Evolutionary conservation across 768 basidiomycete species (phyloP).

Genomic region (Pleurotus citrinopileatus): DNA sequence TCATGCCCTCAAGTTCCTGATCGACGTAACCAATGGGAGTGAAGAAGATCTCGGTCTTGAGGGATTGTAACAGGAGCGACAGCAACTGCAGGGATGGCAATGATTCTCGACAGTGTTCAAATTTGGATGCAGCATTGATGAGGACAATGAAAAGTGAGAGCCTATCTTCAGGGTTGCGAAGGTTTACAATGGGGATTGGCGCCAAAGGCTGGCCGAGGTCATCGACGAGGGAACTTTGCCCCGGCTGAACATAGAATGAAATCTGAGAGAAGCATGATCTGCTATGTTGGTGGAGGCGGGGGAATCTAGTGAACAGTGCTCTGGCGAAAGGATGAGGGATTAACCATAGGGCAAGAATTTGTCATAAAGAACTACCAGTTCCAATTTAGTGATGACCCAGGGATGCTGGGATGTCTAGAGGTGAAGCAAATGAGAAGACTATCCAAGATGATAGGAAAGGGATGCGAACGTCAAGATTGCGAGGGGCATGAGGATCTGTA

Average conservation of each 20-base stretch:
- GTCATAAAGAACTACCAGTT: not conserved
- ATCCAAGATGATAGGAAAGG: not conserved
- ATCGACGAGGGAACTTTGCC: not conserved
- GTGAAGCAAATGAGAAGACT: not conserved
- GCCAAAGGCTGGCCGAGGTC: not conserved
- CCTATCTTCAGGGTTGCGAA: not conserved
- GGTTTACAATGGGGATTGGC: not conserved
- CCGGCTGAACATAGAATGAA: not conserved
- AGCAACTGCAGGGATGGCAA: not conserved
- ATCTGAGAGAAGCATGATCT: not conserved
- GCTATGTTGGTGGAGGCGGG: too few species aligned
- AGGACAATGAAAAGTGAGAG: not conserved
- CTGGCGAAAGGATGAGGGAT: not conserved
- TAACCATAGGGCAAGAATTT: not conserved
- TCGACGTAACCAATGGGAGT: not conserved
- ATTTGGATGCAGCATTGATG: not conserved
- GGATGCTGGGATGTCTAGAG: not conserved
- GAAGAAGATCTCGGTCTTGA: not conserved
- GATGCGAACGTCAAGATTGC: not conserved
- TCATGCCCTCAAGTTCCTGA: not conserved
- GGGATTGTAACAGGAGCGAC: not conserved
- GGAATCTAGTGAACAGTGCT: not conserved
- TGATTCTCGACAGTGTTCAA: not conserved
- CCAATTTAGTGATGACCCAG: not conserved
- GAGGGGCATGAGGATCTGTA: not conserved